Evolutionary conservation across 139 green algal species (phyloP).

Genomic region (Tetraselmis striata): DNA sequence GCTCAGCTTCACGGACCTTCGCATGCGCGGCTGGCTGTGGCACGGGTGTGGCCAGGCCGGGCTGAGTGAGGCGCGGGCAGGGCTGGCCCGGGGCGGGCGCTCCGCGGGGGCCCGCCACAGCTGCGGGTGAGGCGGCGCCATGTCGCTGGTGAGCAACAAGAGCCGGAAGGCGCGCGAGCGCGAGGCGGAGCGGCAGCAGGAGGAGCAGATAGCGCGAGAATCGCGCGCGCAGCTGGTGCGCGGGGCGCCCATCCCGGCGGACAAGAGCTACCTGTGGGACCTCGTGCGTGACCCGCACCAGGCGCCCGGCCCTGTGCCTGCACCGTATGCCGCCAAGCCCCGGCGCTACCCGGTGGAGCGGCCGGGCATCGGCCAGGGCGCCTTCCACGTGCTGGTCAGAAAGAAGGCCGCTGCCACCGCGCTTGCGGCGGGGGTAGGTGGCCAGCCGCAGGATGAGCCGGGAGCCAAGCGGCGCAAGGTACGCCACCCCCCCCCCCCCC

Average conservation of each 20-base stretch:
- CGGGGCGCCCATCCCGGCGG: background rate
- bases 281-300: background rate
- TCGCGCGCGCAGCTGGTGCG: background rate
- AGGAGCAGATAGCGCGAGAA: background rate
- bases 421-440: too few species aligned
- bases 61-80: too few species aligned
- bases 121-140: background rate
- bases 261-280: background rate
- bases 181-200: background rate
- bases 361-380: background rate
- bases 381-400: background rate
- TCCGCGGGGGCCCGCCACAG: too few species aligned
- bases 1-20: too few species aligned
- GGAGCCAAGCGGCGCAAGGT: background rate
- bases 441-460: background rate
- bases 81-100: too few species aligned
- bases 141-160: background rate
- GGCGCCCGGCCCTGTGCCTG: background rate
- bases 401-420: background rate
- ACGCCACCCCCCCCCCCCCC: too few species aligned
- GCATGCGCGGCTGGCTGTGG: too few species aligned
- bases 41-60: too few species aligned
- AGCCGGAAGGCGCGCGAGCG: background rate
- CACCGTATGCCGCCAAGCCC: background rate
- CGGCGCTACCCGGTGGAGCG: background rate